Percentiles rank a stretch among this genome's conserved stretches.
These are phyloP conservation scores for Golubevia pallescens DNA, from an alignment of 1,284 basidiomycete genomes.

Conservation along the genomic window DNA sequence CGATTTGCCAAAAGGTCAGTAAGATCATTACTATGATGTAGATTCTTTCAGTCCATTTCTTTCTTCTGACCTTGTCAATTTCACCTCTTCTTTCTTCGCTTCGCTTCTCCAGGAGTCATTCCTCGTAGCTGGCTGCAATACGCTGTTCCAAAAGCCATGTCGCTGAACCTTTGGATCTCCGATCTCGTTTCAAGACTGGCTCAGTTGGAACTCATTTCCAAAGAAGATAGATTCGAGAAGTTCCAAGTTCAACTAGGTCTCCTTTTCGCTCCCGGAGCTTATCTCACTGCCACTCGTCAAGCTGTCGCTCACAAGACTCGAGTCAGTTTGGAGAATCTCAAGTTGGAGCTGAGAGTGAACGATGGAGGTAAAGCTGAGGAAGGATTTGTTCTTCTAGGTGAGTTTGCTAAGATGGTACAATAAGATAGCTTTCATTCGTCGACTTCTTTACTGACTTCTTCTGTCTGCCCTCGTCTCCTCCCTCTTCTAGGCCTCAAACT, in stretches of 20 bases:
- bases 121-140: conserved; percentile 45
- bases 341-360: conserved; percentile 27
- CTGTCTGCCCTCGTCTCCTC: neutral
- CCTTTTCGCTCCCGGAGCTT: conserved; percentile 51
- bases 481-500: conserved; percentile 37
- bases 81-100: neutral
- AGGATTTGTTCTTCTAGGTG: neutral
- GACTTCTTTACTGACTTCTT: too few species aligned
- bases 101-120: conserved; percentile 16
- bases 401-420: neutral
- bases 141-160: conserved; percentile 33
- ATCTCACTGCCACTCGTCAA: conserved; percentile 59
- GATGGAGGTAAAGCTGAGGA: conserved; percentile 12
- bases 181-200: conserved; percentile 39
- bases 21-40: neutral
- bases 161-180: conserved; percentile 46
- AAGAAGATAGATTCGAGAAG: conserved; percentile 30
- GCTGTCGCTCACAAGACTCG: conserved; percentile 37
- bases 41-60: neutral
- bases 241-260: conserved; percentile 44
- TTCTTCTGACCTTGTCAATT: neutral
- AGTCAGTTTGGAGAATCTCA: conserved; percentile 46
- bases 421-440: too few species aligned
- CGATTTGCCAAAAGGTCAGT: conserved; percentile 37
- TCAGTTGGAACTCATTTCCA: conserved; percentile 26